Conservation (phyloP, 129 eudicot species). For the Flaveria brownii region DNA sequence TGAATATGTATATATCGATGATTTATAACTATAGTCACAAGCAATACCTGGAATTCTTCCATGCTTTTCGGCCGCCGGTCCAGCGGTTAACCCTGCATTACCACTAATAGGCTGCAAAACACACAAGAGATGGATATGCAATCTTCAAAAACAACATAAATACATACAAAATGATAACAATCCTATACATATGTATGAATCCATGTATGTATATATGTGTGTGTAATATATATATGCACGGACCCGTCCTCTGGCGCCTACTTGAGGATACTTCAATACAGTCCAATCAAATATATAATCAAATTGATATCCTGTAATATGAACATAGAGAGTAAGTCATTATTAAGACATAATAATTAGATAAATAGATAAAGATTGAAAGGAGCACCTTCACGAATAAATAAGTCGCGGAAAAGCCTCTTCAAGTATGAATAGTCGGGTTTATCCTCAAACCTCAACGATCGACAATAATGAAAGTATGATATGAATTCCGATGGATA, state of each 20-base stretch:
- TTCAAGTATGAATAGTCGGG: slow-evolving; percentile 95
- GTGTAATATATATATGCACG: not conserved
- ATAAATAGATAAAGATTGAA: not conserved
- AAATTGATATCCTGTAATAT: slow-evolving; percentile 81
- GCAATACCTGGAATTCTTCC: slow-evolving; percentile 73
- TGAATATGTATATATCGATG: not conserved
- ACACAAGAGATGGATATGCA: not conserved
- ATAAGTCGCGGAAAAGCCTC: slow-evolving; percentile 94
- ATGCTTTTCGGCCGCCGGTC: slow-evolving; percentile 76
- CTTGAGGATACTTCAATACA: slow-evolving; percentile 95
- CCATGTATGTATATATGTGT: not conserved
- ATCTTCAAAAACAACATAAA: slow-evolving; percentile 7
- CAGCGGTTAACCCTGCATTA: slow-evolving; percentile 56
- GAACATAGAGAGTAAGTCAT: slow-evolving; percentile 1
- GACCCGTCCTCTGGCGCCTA: slow-evolving; percentile 81
- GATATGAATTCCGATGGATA: slow-evolving; percentile 94
- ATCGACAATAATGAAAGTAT: slow-evolving; percentile 89
- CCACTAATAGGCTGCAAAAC: slow-evolving; percentile 64
- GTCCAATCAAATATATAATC: slow-evolving; percentile 99
- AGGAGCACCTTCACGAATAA: slow-evolving; percentile 84
- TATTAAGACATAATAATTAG: not conserved
- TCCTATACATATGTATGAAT: not conserved
- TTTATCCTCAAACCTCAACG: slow-evolving; percentile 94
- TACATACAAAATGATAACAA: not conserved
- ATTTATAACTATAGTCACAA: not conserved